These are phyloP conservation scores for Eucalyptus leucophloia DNA, from an alignment of 345 rosid genomes.

Conservation along the genomic window DNA sequence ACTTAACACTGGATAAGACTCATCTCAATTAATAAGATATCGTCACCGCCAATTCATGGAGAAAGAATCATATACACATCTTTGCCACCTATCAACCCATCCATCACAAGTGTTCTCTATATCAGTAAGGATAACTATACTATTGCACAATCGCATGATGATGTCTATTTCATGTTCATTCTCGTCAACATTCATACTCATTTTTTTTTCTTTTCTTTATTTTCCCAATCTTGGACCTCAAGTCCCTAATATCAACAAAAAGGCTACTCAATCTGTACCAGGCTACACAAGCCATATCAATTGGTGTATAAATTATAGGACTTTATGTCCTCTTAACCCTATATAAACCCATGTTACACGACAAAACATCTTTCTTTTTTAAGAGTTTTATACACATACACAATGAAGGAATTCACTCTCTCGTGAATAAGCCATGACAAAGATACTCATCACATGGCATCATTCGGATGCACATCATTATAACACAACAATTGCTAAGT, in stretches of 20 bases:
- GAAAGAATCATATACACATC: not conserved
- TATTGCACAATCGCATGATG: not conserved
- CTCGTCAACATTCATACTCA: not conserved
- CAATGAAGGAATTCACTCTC: not conserved
- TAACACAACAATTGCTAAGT: not conserved
- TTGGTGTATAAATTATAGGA: not conserved
- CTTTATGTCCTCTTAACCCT: not conserved
- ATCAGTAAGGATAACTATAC: not conserved
- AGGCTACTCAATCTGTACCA: not conserved
- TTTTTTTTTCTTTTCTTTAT: too few species aligned
- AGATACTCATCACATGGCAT: not conserved
- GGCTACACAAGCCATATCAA: not conserved
- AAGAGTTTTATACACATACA: not conserved
- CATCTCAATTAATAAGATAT: not conserved
- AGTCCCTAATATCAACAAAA: not conserved
- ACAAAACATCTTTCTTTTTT: not conserved
- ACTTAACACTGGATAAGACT: not conserved
- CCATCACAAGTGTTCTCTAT: not conserved
- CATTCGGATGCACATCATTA: not conserved
- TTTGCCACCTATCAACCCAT: not conserved
- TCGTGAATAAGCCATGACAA: not conserved
- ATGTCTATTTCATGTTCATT: not conserved
- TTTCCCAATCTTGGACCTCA: not conserved
- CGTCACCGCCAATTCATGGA: not conserved
- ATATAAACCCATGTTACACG: not conserved